Percentiles rank a stretch among this genome's conserved stretches.
These are phyloP conservation scores for Galeopsis tetrahit DNA, from an alignment of 257 asterid species.

Conservation along the genomic window DNA sequence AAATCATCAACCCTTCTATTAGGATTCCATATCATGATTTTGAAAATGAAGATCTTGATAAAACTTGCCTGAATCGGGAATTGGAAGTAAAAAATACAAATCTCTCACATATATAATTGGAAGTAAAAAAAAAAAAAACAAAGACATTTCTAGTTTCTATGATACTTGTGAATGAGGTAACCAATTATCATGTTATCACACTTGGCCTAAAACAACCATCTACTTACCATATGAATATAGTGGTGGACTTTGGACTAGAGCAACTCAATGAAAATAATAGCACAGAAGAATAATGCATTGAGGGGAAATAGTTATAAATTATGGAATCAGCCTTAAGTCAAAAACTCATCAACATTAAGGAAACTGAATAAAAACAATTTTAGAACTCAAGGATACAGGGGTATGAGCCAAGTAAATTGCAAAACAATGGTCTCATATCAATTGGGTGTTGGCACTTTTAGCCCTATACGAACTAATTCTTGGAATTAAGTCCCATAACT, in stretches of 20 bases:
- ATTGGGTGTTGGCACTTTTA: no score
- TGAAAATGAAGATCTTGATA: no score
- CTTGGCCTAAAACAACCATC: slow-evolving; percentile 14
- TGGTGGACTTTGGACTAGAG: slow-evolving; percentile 15
- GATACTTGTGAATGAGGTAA: not conserved
- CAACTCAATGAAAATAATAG: not conserved
- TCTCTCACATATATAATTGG: no score
- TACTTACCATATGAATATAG: not conserved
- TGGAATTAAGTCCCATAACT: no score
- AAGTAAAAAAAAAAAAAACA: no score
- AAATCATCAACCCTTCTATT: no score
- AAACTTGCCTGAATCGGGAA: no score
- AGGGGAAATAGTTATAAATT: not conserved
- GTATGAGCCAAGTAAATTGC: no score
- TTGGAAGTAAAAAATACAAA: no score
- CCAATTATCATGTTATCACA: not conserved
- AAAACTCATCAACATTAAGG: slow-evolving; percentile 1
- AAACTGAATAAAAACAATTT: slow-evolving; percentile 4
- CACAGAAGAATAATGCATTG: slow-evolving; percentile 3
- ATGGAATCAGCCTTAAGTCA: slow-evolving; percentile 15
- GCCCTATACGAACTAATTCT: no score
- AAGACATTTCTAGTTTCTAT: not conserved
- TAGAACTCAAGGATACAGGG: not conserved
- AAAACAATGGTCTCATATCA: no score
- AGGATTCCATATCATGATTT: no score